phyloP scores from a whole-genome alignment of 148 eudicot genomes.

The Amaranthus cruentus region DNA sequence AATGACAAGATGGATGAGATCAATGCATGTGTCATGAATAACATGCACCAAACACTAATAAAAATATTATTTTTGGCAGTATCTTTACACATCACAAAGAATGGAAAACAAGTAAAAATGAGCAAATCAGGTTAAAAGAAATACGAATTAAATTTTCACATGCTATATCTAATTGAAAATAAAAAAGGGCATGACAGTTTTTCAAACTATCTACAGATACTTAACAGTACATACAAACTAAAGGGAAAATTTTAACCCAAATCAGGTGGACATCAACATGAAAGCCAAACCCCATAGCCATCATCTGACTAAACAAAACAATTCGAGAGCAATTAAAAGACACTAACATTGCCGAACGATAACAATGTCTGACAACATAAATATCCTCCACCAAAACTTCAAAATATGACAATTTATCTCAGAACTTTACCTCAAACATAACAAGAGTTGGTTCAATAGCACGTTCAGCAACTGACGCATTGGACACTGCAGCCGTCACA shows the following conservation, averaged over 20 bases:
- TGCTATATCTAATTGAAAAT: background rate
- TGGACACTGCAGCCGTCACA: constrained; percentile 42
- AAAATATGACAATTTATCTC: background rate
- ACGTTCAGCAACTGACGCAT: constrained; percentile 86
- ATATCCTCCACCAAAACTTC: background rate
- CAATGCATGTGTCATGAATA: background rate
- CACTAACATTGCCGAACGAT: background rate
- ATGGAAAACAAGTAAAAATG: background rate
- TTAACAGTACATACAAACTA: background rate
- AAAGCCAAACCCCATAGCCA: background rate
- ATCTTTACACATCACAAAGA: background rate
- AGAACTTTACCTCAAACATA: constrained; percentile 71
- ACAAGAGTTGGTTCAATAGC: constrained; percentile 94
- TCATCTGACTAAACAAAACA: background rate
- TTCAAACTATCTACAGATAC: background rate
- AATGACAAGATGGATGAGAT: constrained; percentile 8
- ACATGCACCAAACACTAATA: background rate
- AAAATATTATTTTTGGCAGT: background rate
- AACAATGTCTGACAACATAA: background rate
- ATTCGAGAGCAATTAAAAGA: background rate
- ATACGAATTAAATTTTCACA: background rate
- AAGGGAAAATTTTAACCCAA: background rate
- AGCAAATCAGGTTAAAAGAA: background rate
- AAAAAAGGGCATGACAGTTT: background rate
- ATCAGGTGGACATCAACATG: constrained; percentile 2